These are phyloP conservation scores for Amphicarpaea edgeworthii DNA, from an alignment of 306 rosid genomes.

Conservation along the genomic window DNA sequence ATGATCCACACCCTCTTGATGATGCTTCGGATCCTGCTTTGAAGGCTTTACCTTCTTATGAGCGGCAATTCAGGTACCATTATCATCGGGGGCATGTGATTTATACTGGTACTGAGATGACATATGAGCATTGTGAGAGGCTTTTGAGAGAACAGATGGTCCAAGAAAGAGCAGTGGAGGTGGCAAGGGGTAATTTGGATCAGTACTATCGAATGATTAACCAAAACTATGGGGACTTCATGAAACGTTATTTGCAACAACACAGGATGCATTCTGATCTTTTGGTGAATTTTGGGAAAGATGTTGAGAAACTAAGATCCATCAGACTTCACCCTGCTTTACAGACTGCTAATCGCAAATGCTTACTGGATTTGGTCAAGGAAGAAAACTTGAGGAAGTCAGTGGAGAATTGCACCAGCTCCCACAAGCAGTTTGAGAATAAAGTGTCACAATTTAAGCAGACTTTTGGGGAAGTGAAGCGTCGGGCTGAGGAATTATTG, in stretches of 20 bases:
- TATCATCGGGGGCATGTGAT: constrained; percentile 70
- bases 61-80: constrained; percentile 87
- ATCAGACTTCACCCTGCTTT: constrained; percentile 82
- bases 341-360: constrained; percentile 65
- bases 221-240: constrained; percentile 86
- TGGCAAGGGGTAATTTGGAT: constrained; percentile 89
- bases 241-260: constrained; percentile 83
- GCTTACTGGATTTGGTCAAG: constrained; percentile 91
- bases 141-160: constrained; percentile 88
- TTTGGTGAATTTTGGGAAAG: constrained; percentile 75
- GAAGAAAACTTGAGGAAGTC: constrained; percentile 85
- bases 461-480: constrained; percentile 69
- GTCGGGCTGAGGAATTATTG: constrained; percentile 80
- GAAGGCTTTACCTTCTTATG: constrained; percentile 94
- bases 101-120: constrained; percentile 60
- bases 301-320: constrained; percentile 73
- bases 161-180: constrained; percentile 92
- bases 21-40: constrained; percentile 95
- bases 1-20: constrained; percentile 82
- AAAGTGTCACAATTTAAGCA: constrained; percentile 85
- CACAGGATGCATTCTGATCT: constrained; percentile 83
- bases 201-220: constrained; percentile 74
- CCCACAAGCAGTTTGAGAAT: constrained; percentile 93
- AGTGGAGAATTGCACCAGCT: constrained; percentile 76
- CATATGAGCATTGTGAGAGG: constrained; percentile 76